These are phyloP conservation scores for Verticillium nonalfalfae DNA, from an alignment of 2,329 filamentous ascomycete genomes.

Conservation along the genomic window DNA sequence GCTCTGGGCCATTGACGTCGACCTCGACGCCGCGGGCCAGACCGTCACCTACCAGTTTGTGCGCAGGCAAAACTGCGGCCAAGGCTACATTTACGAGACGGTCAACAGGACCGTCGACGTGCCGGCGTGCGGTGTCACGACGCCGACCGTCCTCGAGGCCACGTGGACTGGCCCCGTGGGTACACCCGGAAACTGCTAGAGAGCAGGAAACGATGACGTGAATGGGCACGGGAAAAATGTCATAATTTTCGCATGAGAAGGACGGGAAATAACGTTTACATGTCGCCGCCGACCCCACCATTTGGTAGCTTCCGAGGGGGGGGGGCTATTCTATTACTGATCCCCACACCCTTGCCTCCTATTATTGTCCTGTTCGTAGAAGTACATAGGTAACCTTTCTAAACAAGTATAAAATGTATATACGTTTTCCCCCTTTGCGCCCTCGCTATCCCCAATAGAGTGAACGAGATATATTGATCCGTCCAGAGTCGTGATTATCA, in stretches of 20 bases:
- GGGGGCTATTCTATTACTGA: no score
- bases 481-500: no score
- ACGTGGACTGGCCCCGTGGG: conserved; percentile 28
- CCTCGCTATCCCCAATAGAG: no score
- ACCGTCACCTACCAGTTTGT: conserved; percentile 39
- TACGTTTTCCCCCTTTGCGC: not conserved
- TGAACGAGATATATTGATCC: no score
- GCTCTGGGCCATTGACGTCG: conserved; percentile 35
- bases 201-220: not conserved
- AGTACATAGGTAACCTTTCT: not conserved
- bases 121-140: conserved; percentile 22
- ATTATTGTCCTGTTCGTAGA: not conserved
- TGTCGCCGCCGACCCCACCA: no score
- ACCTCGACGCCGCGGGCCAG: conserved; percentile 28
- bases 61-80: conserved; percentile 33
- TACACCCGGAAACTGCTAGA: conserved; percentile 13
- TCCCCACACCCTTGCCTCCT: not conserved
- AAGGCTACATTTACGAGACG: conserved; percentile 35
- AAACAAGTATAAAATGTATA: not conserved
- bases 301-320: no score
- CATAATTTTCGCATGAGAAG: not conserved
- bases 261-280: not conserved
- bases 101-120: conserved; percentile 33
- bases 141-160: conserved; percentile 24
- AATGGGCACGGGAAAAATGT: not conserved